Evolutionary conservation across 345 rosid species (phyloP).

Genomic region (Trapa bicornis): DNA sequence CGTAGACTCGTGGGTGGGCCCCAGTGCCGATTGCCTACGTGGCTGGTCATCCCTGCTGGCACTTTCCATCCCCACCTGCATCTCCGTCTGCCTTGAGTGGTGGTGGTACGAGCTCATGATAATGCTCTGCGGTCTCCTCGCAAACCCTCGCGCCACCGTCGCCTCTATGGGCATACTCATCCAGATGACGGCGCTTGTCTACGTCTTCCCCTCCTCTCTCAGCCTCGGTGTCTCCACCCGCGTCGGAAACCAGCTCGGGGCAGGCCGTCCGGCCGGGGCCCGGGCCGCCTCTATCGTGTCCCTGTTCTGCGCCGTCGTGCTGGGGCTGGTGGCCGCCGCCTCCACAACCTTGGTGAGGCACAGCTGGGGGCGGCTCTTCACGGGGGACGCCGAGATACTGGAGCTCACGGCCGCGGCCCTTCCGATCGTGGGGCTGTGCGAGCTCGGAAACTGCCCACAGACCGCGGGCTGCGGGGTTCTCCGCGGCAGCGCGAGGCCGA

Average conservation of each 20-base stretch:
- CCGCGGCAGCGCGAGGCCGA: constrained; percentile 84
- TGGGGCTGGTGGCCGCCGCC: constrained; percentile 65
- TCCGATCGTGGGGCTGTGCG: constrained; percentile 85
- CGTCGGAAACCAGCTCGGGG: constrained; percentile 87
- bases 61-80: constrained; percentile 78
- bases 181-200: constrained; percentile 79
- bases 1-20: constrained; percentile 73
- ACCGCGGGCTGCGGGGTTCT: constrained; percentile 88
- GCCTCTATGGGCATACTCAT: constrained; percentile 96
- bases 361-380: constrained; percentile 77
- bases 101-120: constrained; percentile 99
- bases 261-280: constrained; percentile 66
- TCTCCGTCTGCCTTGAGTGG: constrained; percentile 94
- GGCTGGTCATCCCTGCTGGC: constrained; percentile 89
- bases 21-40: constrained; percentile 53
- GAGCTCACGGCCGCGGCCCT: constrained; percentile 67
- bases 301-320: constrained; percentile 33
- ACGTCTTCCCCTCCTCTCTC: constrained; percentile 82
- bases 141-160: constrained; percentile 73
- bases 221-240: constrained; percentile 89
- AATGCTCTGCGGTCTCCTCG: constrained; percentile 68
- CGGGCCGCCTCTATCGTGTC: constrained; percentile 72
- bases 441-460: constrained; percentile 95
- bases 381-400: constrained; percentile 50
- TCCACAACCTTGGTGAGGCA: constrained; percentile 66